Conservation (phyloP, 2,329 filamentous ascomycete genomes). For the Aspergillus glaucus region DNA sequence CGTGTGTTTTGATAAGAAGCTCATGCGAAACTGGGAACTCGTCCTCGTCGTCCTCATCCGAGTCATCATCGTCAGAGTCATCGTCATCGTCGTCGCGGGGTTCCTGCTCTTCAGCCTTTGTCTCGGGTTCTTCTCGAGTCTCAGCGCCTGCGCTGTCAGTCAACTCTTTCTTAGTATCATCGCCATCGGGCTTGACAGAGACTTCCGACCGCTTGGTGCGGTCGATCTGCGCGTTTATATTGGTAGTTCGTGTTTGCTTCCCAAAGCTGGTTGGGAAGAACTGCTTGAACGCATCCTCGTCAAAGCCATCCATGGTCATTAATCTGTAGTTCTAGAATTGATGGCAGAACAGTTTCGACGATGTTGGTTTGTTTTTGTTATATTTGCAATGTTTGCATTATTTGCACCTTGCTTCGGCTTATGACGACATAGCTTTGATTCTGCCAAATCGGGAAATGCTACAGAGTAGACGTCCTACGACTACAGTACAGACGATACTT, state of each 20-base stretch:
- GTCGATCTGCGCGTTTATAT: constrained; percentile 75
- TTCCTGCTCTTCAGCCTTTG: constrained; percentile 5
- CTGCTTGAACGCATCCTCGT: constrained; percentile 42
- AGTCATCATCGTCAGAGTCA: constrained; percentile 50
- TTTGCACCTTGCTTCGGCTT: constrained; percentile 1
- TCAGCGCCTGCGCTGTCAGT: constrained; percentile 17
- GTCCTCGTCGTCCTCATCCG: constrained; percentile 74
- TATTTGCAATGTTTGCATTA: constrained; percentile 17
- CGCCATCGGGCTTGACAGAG: constrained; percentile 22
- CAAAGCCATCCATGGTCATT: constrained; percentile 34
- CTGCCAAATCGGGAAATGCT: neutral
- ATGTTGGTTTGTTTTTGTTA: constrained; percentile 14
- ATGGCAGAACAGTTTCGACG: neutral
- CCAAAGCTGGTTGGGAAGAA: constrained; percentile 82
- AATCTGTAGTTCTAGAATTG: neutral
- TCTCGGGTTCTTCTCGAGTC: constrained; percentile 9
- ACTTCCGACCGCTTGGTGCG: constrained; percentile 60
- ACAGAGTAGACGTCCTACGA: neutral
- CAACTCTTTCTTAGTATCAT: constrained; percentile 17
- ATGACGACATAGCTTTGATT: neutral
- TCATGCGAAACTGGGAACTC: constrained; percentile 92
- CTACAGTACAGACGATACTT: neutral
- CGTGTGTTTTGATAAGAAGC: constrained; percentile 85
- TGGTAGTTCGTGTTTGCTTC: constrained; percentile 66
- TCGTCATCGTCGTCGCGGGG: constrained; percentile 20